Evolutionary conservation across 768 basidiomycete species (phyloP), one percentile per base, ranked within the genome.

Genomic region (Lactarius pseudohatsudake): DNA sequence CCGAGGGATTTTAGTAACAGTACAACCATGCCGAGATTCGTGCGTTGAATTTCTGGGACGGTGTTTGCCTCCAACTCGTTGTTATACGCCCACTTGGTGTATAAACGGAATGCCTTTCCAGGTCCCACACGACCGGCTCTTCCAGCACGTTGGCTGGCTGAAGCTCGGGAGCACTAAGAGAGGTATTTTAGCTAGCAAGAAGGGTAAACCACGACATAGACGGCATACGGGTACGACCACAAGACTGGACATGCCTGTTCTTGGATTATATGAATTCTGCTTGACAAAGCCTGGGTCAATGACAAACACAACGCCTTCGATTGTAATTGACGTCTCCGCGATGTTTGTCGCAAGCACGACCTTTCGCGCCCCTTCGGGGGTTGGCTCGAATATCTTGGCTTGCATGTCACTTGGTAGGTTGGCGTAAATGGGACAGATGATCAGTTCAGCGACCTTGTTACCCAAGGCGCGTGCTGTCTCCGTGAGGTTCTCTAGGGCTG

Each of bases 351-450:
- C 97, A 34, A 99, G 81, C 22, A 99, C 97, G 57, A 99, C 96
- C 79, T 99, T 99, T 64, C 97, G 84, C 32, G 97, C 93, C 22
- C 95, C 95, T 62, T 92, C 91, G 1, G 96, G 97, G 5, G 97
- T 99, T 0, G 97, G 96, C 76, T 99, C 97, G 77, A 99, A 99
- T 64, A 99, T 99, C 79, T 98, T 97, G 43, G 95, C 91, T 76
- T 99, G 97, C 96, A 99, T 96, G 68, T 99, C 97, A 71, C 94
- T 96, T 1, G 97, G 97, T n/a, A 99, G 79, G 75, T 97, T 98
- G 69, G 97, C 97, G 73, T 99, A 99, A 67, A 99, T 99, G 3
- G 97, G 97, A 73, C 96, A 98, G 66, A 99, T 85, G 64, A 98
- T 88, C 55, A 99, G 83, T 73, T 99, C 97, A 7, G 86, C 84